Evolutionary conservation across 73 alveolate species (phyloP), one percentile per base, ranked within the genome.

Genomic region (Blepharisma japonicum): DNA sequence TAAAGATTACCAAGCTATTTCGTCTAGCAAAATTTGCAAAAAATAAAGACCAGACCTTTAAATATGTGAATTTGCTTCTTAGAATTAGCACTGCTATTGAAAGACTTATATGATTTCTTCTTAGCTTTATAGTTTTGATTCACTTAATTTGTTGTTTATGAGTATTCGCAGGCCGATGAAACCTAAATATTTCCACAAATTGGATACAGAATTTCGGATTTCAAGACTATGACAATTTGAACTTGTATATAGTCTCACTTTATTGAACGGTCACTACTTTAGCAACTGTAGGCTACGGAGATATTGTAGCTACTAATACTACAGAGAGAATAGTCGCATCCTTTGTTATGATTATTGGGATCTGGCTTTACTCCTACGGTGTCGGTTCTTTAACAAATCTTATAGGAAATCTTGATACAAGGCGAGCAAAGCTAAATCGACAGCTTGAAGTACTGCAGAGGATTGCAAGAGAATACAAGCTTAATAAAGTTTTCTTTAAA

Each of bases 201-300:
- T 90, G 97, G 95, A 94, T 88, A 20, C 89, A 77, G 61, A 77
- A 89, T 39, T 27, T 71, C 7, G 93, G 86, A 2, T 56, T 71
- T 45, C 25, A 55, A 7, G 88, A 89, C 71, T n/a, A 61, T 6
- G 77, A 61, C 6, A 71, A 85, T 23, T 0, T 83, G 47, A 71
- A 77, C 47, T 80, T 77, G 61, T 91, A 91, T 55, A 56, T 89
- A 25, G 82, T 80, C 27, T 68, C 93, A 6, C 18, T 86, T 38
- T 91, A 91, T 82, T 91, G 94, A 94, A 92, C 92, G 11, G 74
- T 91, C 46, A 61, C 88, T 49, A 91, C 97, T 1, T 80, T 91
- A 71, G 83, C 97, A 2, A 91, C 97, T 2, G 92, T 91, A 14
- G 97, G 97, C 14, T 91, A 85, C 79, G 97, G 97, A 72, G 97